These are phyloP conservation scores for Haberlea rhodopensis DNA, from an alignment of 257 asterid species.

Conservation along the genomic window DNA sequence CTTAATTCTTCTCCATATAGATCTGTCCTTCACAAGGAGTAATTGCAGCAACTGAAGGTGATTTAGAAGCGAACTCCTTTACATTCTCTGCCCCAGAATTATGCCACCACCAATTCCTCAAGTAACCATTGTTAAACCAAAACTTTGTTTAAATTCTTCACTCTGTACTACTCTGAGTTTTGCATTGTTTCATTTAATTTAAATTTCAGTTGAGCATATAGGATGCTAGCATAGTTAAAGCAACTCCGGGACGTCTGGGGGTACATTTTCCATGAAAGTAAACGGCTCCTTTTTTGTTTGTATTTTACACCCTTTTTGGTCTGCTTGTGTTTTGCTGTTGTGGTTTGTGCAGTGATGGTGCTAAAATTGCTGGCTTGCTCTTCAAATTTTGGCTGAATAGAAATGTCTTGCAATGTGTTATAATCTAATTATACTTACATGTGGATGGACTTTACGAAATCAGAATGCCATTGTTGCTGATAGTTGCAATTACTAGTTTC, in stretches of 20 bases:
- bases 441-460: too few relatives aligned
- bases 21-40: conserved; percentile 40
- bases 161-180: not conserved
- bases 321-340: too few relatives aligned
- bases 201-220: not conserved
- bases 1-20: conserved; percentile 22
- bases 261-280: too few relatives aligned
- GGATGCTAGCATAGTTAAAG: not conserved
- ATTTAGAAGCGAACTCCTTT: not conserved
- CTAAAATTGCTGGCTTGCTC: too few relatives aligned
- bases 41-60: conserved; percentile 35
- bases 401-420: too few relatives aligned
- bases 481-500: too few relatives aligned
- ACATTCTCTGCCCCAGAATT: not conserved
- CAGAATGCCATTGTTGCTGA: too few relatives aligned
- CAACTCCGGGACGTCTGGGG: not conserved
- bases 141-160: not conserved
- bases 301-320: too few relatives aligned
- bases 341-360: too few relatives aligned
- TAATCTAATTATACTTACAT: too few relatives aligned
- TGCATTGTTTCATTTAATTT: not conserved
- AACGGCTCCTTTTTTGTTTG: too few relatives aligned
- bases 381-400: too few relatives aligned
- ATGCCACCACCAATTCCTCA: conserved; percentile 6
- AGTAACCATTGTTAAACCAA: not conserved